These are phyloP conservation scores for Candida awuae DNA, from an alignment of 805 yeast species.

Conservation along the genomic window DNA sequence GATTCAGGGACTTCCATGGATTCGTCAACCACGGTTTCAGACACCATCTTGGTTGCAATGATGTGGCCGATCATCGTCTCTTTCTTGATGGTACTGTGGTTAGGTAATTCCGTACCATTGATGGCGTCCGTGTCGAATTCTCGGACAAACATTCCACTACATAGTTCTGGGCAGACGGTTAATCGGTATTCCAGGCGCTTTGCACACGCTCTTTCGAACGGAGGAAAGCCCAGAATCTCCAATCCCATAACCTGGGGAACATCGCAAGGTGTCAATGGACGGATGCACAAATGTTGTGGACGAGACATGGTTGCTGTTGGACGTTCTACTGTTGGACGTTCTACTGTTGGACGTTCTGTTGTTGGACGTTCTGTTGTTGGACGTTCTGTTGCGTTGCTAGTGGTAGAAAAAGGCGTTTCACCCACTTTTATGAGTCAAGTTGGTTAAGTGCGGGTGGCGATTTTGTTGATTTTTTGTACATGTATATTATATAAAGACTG, in stretches of 20 bases:
- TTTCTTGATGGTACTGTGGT: conserved; percentile 41
- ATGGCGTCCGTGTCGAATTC: conserved; percentile 35
- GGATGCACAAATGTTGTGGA: conserved; percentile 56
- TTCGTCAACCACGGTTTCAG: conserved; percentile 41
- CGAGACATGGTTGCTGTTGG: conserved; percentile 14
- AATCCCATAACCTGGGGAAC: conserved; percentile 49
- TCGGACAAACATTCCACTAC: conserved; percentile 80
- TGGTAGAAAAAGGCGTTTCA: too few species aligned
- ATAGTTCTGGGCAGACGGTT: conserved; percentile 78
- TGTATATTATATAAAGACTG: too few species aligned
- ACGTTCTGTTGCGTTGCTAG: too few species aligned
- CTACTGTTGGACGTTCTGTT: too few species aligned
- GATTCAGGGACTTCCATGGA: conserved; percentile 50
- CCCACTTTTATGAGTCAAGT: too few species aligned
- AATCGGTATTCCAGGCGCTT: conserved; percentile 65
- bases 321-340: too few species aligned
- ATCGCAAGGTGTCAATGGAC: conserved; percentile 79
- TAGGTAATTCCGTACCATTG: conserved; percentile 29
- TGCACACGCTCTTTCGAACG: conserved; percentile 56
- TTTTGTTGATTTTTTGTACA: too few species aligned
- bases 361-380: too few species aligned
- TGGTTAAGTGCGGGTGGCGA: too few species aligned
- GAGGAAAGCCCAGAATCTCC: conserved; percentile 65
- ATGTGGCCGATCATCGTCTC: conserved; percentile 76
- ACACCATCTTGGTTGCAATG: conserved; percentile 61